Evolutionary conservation across 306 rosid species (phyloP).

Genomic region (Purshia tridentata): DNA sequence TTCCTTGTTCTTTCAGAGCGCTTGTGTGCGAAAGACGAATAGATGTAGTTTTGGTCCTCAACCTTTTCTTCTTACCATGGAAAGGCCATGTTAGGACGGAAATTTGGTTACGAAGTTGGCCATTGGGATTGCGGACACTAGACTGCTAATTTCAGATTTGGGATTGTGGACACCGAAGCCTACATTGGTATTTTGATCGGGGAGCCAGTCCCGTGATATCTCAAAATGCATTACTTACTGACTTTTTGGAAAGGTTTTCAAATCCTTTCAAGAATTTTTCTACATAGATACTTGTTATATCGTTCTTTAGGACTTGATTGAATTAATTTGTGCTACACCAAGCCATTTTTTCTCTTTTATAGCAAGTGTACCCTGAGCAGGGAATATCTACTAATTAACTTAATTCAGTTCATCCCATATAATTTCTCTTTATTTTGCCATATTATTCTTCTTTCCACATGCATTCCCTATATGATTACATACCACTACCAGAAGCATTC

Average conservation of each 20-base stretch:
- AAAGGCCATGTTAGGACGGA: not conserved
- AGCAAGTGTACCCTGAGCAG: conserved; percentile 33
- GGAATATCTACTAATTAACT: conserved; percentile 5
- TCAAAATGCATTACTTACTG: conserved; percentile 24
- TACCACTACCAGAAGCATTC: no score
- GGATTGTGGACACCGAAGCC: conserved; percentile 29
- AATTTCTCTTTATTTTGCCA: not conserved
- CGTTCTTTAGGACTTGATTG: conserved; percentile 1
- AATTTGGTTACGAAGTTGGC: conserved; percentile 14
- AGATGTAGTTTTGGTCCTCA: conserved; percentile 23
- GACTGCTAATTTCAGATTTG: conserved; percentile 17
- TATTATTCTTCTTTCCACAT: not conserved
- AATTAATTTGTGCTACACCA: conserved; percentile 12
- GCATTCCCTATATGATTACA: no score
- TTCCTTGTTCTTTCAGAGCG: conserved; percentile 57
- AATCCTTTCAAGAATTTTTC: conserved; percentile 24
- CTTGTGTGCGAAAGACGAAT: conserved; percentile 66
- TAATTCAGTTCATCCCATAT: not conserved
- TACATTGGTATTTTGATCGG: conserved; percentile 13
- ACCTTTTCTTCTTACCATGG: conserved; percentile 11
- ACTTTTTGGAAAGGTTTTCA: conserved; percentile 24
- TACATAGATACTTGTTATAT: conserved; percentile 24
- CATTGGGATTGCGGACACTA: conserved; percentile 17
- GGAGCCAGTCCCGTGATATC: conserved; percentile 25
- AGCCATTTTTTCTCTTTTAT: conserved; percentile 26